phyloP scores from a whole-genome alignment of 164 flowering plant species.

The Tetrastigma voinierianum region DNA sequence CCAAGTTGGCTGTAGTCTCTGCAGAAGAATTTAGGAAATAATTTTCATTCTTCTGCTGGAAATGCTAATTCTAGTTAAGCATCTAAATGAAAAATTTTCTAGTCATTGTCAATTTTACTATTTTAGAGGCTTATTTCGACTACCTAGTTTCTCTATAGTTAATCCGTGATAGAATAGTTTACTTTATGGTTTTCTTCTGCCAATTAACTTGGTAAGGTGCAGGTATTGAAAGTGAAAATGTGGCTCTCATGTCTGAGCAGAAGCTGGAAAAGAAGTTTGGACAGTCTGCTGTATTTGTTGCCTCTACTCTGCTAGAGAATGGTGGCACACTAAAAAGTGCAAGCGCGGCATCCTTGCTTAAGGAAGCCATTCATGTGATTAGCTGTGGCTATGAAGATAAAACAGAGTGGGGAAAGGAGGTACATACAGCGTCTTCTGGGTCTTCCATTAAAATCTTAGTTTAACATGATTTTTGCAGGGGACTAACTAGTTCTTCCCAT shows the following conservation, averaged over 20 bases:
- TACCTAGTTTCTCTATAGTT: too few species aligned
- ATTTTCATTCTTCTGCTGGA: too few species aligned
- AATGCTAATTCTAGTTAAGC: too few species aligned
- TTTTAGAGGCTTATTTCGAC: too few species aligned
- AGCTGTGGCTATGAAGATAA: constrained; percentile 81
- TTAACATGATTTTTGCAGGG: not conserved
- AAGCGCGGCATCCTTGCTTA: constrained; percentile 55
- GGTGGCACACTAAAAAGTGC: constrained; percentile 56
- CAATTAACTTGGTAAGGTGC: constrained; percentile 15
- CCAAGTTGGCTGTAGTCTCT: too few species aligned
- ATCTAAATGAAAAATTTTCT: too few species aligned
- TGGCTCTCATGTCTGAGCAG: constrained; percentile 35
- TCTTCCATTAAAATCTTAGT: not conserved
- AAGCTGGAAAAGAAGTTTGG: constrained; percentile 72
- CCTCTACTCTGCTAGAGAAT: constrained; percentile 56
- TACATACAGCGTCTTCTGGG: constrained; percentile 16
- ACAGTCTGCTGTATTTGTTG: constrained; percentile 68
- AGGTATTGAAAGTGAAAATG: constrained; percentile 44
- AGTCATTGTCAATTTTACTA: too few species aligned
- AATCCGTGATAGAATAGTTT: too few species aligned
- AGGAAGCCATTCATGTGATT: constrained; percentile 83
- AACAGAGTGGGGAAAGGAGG: constrained; percentile 87
- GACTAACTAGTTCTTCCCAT: not conserved
- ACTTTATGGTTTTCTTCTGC: too few species aligned
- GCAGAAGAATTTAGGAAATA: too few species aligned